These are phyloP conservation scores for Papiliotrema laurentii DNA, from an alignment of 1,284 basidiomycete species.

Conservation along the genomic window DNA sequence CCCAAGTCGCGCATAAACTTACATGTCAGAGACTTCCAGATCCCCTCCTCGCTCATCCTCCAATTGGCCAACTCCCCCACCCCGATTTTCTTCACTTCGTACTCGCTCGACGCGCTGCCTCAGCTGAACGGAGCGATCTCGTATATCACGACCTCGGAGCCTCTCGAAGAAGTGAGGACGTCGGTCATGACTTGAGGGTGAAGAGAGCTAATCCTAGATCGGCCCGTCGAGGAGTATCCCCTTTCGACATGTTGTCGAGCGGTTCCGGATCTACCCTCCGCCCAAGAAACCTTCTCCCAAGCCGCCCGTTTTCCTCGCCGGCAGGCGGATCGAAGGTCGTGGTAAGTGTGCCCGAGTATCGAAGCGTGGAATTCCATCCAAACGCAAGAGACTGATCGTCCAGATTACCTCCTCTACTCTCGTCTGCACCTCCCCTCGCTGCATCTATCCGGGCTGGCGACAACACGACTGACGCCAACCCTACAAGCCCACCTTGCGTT, in stretches of 20 bases:
- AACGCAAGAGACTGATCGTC: background rate
- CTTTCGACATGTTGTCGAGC: conserved; percentile 84
- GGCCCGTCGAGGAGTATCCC: conserved; percentile 64
- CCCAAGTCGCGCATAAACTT: background rate
- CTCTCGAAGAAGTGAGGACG: conserved; percentile 58
- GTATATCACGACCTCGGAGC: conserved; percentile 85
- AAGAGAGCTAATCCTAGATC: conserved; percentile 26
- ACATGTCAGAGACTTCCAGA: conserved; percentile 35
- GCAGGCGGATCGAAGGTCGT: conserved; percentile 67
- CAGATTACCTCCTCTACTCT: conserved; percentile 72
- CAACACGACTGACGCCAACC: conserved; percentile 60
- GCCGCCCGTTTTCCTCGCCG: conserved; percentile 72
- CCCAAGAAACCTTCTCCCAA: conserved; percentile 69
- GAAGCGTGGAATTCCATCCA: too few species aligned
- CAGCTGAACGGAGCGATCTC: conserved; percentile 87
- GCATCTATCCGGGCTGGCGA: conserved; percentile 82
- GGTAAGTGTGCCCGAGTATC: conserved; percentile 61
- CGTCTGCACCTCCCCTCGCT: conserved; percentile 84
- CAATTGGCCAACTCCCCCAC: conserved; percentile 90
- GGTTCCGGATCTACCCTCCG: conserved; percentile 72
- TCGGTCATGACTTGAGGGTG: background rate
- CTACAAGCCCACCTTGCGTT: conserved; percentile 48
- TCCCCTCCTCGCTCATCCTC: conserved; percentile 40
- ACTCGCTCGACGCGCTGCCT: conserved; percentile 86
- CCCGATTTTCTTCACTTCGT: conserved; percentile 81